Evolutionary conservation across 2,329 filamentous ascomycete species (phyloP).

Genomic region (Cordyceps cateniannulata): DNA sequence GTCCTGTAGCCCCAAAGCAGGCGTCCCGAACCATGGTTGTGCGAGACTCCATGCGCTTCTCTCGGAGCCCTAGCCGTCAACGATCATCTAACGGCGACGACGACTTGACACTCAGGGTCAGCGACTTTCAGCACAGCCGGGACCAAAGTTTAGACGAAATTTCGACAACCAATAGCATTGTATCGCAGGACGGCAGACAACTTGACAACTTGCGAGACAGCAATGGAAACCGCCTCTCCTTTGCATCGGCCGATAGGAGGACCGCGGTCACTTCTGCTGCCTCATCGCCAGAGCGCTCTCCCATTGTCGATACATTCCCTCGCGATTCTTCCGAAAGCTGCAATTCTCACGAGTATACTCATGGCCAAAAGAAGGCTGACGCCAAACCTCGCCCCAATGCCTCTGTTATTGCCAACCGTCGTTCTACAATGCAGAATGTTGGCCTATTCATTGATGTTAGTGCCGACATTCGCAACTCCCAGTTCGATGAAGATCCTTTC

Average conservation of each 20-base stretch:
- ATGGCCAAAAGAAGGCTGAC: slow-evolving; percentile 22
- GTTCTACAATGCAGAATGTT: slow-evolving; percentile 45
- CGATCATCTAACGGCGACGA: slow-evolving; percentile 18
- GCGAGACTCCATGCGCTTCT: slow-evolving; percentile 39
- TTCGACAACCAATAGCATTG: slow-evolving; percentile 51
- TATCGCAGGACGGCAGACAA: slow-evolving; percentile 53
- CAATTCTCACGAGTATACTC: slow-evolving; percentile 16
- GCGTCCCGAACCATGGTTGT: not conserved
- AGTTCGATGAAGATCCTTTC: slow-evolving; percentile 11
- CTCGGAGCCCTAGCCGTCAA: not conserved
- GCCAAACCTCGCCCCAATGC: slow-evolving; percentile 45
- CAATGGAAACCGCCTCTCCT: slow-evolving; percentile 48
- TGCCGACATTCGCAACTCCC: slow-evolving; percentile 19
- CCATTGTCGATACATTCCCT: slow-evolving; percentile 44
- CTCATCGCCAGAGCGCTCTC: slow-evolving; percentile 53
- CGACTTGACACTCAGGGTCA: slow-evolving; percentile 15
- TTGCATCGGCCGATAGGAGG: slow-evolving; percentile 53
- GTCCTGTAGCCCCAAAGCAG: not conserved
- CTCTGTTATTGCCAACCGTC: slow-evolving; percentile 42
- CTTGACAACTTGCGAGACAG: slow-evolving; percentile 52
- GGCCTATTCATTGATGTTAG: slow-evolving; percentile 37
- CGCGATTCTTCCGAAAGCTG: slow-evolving; percentile 17
- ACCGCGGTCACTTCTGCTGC: slow-evolving; percentile 53
- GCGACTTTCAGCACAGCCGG: slow-evolving; percentile 24
- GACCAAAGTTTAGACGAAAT: slow-evolving; percentile 45